Percentiles rank a stretch among this genome's conserved stretches.
phyloP scores from a whole-genome alignment of 2,329 filamentous ascomycete species.

The Exophiala alcalophila region DNA sequence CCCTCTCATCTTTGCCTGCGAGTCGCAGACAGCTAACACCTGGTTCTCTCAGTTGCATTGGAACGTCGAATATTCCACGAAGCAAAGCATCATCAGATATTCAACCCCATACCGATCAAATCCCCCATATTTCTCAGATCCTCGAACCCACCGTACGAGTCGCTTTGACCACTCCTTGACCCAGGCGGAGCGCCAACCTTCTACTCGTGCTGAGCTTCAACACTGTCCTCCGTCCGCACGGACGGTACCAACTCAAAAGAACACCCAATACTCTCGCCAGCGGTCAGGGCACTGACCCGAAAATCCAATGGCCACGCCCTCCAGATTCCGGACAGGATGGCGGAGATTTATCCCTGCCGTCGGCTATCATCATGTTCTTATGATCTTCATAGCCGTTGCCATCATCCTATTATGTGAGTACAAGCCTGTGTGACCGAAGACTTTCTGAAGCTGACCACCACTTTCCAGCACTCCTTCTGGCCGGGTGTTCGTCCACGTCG shows the following conservation, averaged over 20 bases:
- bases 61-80: not conserved
- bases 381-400: slow-evolving; percentile 90
- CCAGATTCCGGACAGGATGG: slow-evolving; percentile 36
- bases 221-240: slow-evolving; percentile 23
- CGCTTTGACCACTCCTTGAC: slow-evolving; percentile 15
- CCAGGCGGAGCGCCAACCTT: slow-evolving; percentile 10
- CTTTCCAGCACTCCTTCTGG: slow-evolving; percentile 75
- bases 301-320: slow-evolving; percentile 26
- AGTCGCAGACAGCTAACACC: slow-evolving; percentile 22
- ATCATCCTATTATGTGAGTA: slow-evolving; percentile 91
- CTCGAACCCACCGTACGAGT: slow-evolving; percentile 1
- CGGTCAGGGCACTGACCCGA: not conserved
- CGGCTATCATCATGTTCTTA: slow-evolving; percentile 81
- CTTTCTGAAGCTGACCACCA: too few species aligned
- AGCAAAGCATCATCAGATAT: too few species aligned
- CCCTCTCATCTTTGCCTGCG: slow-evolving; percentile 10
- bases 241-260: slow-evolving; percentile 18
- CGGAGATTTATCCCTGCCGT: slow-evolving; percentile 58
- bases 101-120: too few species aligned
- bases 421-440: too few species aligned
- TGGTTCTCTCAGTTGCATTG: slow-evolving; percentile 1
- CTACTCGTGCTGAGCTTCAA: slow-evolving; percentile 25
- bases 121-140: too few species aligned
- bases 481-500: slow-evolving; percentile 94
- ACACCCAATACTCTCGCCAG: not conserved